Evolutionary conservation across 139 green algal species (phyloP).

Genomic region (Desmodesmus armatus): DNA sequence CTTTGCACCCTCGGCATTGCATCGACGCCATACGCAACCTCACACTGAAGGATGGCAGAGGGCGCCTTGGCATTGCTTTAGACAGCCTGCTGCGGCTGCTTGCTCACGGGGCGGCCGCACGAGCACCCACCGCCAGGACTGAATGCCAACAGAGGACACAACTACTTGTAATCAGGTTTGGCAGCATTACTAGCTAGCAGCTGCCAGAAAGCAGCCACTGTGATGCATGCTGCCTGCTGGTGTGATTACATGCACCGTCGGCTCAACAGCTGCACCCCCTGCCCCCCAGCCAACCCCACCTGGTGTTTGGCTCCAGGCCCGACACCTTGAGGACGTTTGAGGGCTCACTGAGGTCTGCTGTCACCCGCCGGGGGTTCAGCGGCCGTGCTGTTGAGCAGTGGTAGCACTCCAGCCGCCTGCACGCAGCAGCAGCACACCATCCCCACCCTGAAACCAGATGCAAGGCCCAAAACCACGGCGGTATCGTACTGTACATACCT

Average conservation of each 20-base stretch:
- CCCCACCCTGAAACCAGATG: too few species aligned
- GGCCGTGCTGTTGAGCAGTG: slow-evolving; percentile 70
- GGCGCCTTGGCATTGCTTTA: too few species aligned
- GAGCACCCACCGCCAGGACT: not conserved
- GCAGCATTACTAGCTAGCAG: not conserved
- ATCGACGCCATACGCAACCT: too few species aligned
- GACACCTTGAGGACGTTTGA: slow-evolving; percentile 75
- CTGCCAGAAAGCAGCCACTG: not conserved
- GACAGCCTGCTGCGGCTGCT: too few species aligned
- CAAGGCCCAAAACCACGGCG: too few species aligned
- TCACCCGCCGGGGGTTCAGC: slow-evolving; percentile 53
- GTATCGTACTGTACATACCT: too few species aligned
- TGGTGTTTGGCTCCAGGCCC: slow-evolving; percentile 54
- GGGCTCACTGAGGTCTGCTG: slow-evolving; percentile 53
- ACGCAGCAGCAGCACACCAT: not conserved
- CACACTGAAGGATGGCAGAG: too few species aligned
- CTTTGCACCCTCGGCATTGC: too few species aligned
- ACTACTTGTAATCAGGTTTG: not conserved
- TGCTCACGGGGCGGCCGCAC: too few species aligned
- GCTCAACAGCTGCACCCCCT: not conserved
- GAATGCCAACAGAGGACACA: too few species aligned
- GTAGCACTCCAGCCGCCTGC: slow-evolving; percentile 82
- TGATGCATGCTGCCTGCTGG: not conserved
- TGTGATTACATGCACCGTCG: not conserved
- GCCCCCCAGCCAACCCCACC: not conserved